Evolutionary conservation across 345 rosid genomes (phyloP), one percentile per base, ranked within the genome.

Genomic region (Citrus mangshanensis): DNA sequence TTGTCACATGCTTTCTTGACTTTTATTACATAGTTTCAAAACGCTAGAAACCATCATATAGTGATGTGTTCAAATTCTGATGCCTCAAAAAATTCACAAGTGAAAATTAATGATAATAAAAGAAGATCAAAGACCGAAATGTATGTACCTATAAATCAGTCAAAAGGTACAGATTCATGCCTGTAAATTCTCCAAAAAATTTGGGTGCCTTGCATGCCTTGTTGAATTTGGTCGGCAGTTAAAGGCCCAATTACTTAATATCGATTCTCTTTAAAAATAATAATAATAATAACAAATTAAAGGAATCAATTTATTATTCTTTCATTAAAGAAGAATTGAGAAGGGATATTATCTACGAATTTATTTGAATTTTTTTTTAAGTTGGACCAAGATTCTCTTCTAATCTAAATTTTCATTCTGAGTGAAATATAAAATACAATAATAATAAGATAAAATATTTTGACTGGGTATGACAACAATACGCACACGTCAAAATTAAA

Each of bases 1-100:
- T n/a, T n/a, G n/a, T n/a, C n/a, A n/a, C n/a, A n/a, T n/a, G 46
- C 79, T 75, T 82, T 82, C 80, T 82, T 79, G 80, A 76, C 80
- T 76, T 71, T 16, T 5, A n/a, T 16, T 4, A n/a, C 16, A 60
- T 38, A n/a, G 62, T 60, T 22, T 37, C 32, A 62, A 55, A 59
- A 40, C 14, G 24, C 12, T 13, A 28, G 35, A 49, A 30, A 21
- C 27, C 24, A 38, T 16, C 64, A 25, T 60, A 56, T 21, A 21
- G 4, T 42, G 73, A 65, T 46, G 34, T 37, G 65, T 75, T 49
- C 59, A 30, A 74, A 79, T 71, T 60, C 61, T 14, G n/a, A 22
- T 16, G 7, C 8, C n/a, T 46, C 38, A 68, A 80, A 56, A 7
- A 22, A 56, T 22, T 56, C 9, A 56, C n/a, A 7, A 56, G 25